A percentile compares a stretch with the other conserved stretches of the same genome.
Evolutionary conservation across 441 rosid species (phyloP).

Genomic region (Gossypium davidsonii): DNA sequence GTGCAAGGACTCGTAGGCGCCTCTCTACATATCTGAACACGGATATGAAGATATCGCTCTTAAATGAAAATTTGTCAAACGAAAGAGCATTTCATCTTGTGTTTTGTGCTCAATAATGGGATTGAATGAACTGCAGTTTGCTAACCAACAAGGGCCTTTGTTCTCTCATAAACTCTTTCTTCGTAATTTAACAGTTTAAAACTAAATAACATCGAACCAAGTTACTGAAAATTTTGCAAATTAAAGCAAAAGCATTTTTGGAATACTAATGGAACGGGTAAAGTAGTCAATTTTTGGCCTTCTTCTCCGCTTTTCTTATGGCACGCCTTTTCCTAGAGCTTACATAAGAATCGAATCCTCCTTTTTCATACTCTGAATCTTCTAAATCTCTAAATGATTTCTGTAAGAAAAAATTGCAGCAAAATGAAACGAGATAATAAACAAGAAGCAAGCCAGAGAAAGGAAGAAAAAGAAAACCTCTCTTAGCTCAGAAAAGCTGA

Average conservation of each 20-base stretch:
- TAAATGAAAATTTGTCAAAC: no score
- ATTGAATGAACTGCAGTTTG: not conserved
- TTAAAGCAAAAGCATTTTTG: not conserved
- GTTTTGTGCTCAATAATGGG: not conserved
- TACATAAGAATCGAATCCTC: constrained; percentile 8
- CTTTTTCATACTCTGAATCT: constrained; percentile 3
- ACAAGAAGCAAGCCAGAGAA: not conserved
- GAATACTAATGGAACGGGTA: not conserved
- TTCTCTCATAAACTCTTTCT: not conserved
- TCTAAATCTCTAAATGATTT: constrained; percentile 14
- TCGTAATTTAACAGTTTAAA: not conserved
- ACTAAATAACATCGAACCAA: not conserved
- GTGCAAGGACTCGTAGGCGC: no score
- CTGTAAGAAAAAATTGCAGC: not conserved
- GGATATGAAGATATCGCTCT: no score
- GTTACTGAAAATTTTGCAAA: not conserved
- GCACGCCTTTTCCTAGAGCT: constrained; percentile 17
- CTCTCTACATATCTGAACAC: no score
- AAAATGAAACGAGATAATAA: not conserved
- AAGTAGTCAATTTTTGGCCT: constrained; percentile 3
- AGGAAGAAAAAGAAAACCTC: not conserved
- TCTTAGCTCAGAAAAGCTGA: constrained; percentile 14
- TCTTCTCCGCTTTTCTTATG: not conserved
- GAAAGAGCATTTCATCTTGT: not conserved
- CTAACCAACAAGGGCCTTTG: not conserved